Evolutionary conservation across 2,329 filamentous ascomycete species (phyloP).

Genomic region (Microdochium nivale): DNA sequence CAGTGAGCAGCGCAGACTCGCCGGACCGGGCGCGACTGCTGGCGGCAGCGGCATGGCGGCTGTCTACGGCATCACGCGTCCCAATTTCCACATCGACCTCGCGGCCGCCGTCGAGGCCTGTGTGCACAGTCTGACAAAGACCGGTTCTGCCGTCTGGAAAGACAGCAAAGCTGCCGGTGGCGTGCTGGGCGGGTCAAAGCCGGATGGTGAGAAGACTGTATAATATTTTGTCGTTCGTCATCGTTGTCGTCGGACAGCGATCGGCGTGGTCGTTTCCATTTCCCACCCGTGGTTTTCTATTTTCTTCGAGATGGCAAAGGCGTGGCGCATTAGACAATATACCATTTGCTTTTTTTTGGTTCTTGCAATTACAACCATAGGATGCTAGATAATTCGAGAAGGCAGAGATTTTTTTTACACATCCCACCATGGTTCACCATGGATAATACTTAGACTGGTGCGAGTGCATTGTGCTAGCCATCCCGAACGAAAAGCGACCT

Average conservation of each 20-base stretch:
- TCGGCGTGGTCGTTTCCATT: too few species aligned
- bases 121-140: neutral
- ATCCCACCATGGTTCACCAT: too few species aligned
- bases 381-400: too few species aligned
- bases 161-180: neutral
- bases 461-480: too few species aligned
- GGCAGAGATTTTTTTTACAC: too few species aligned
- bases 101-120: slow-evolving; percentile 27
- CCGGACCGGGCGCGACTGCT: slow-evolving; percentile 2
- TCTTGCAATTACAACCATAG: too few species aligned
- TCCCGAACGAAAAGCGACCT: too few species aligned
- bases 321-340: too few species aligned
- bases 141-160: neutral
- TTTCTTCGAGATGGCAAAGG: too few species aligned
- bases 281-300: too few species aligned
- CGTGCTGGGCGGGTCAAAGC: neutral
- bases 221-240: neutral
- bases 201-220: neutral
- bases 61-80: slow-evolving; percentile 31
- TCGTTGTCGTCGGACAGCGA: neutral
- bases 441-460: too few species aligned
- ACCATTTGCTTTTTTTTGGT: too few species aligned
- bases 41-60: slow-evolving; percentile 11
- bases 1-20: neutral
- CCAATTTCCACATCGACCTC: slow-evolving; percentile 39